Percentiles rank a stretch among this genome's conserved stretches.
Conservation (phyloP, 2,329 filamentous ascomycete species). For the Stachybotrys chartarum region DNA sequence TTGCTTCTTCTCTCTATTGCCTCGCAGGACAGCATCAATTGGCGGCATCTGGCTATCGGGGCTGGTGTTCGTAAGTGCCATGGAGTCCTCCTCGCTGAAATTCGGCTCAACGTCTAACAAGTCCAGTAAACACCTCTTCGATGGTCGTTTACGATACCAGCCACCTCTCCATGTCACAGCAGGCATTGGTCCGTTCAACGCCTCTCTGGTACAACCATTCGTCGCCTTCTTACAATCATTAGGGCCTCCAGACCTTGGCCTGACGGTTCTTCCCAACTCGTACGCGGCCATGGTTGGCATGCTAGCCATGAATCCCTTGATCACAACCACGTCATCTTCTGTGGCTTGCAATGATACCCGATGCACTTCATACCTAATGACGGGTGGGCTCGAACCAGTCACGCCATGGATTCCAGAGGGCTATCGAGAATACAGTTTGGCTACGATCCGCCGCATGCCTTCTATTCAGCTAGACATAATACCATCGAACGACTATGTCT, state of each 20-base stretch:
- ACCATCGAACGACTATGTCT: not conserved
- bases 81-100: not conserved
- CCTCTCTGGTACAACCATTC: slow-evolving; percentile 7
- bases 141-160: slow-evolving; percentile 9
- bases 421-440: slow-evolving; percentile 3
- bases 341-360: not conserved
- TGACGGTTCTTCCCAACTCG: not conserved
- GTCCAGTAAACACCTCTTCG: slow-evolving; percentile 7
- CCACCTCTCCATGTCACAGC: slow-evolving; percentile 6
- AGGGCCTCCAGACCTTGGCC: not conserved
- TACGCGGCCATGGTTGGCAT: slow-evolving; percentile 6
- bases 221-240: slow-evolving; percentile 1
- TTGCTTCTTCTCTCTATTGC: too few relatives aligned
- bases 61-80: slow-evolving; percentile 3
- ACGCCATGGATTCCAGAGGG: slow-evolving; percentile 7
- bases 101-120: not conserved
- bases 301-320: slow-evolving; percentile 3
- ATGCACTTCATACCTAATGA: slow-evolving; percentile 8
- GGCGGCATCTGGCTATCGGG: slow-evolving; percentile 3
- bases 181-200: slow-evolving; percentile 9
- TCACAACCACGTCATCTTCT: slow-evolving; percentile 2
- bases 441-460: slow-evolving; percentile 3
- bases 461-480: slow-evolving; percentile 6
- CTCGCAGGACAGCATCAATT: too few relatives aligned
- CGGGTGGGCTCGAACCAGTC: slow-evolving; percentile 6